phyloP scores from a whole-genome alignment of 176 grass and related monocot genomes.

The Panicum miliaceum region DNA sequence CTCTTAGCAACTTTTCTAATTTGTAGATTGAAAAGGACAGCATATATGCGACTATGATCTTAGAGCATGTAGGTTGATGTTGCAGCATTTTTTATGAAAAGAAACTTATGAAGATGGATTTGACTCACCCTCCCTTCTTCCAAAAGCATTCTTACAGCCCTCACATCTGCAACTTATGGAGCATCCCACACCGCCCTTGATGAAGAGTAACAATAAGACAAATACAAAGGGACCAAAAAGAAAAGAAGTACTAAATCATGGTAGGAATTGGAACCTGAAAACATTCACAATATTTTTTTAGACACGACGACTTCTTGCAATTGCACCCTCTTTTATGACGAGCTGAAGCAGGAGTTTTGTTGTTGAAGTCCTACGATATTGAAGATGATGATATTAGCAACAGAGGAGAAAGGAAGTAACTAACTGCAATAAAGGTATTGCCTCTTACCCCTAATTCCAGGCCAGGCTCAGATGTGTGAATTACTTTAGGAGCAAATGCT shows the following conservation, averaged over 20 bases:
- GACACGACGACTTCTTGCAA: conserved; percentile 93
- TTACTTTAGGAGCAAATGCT: conserved; percentile 99
- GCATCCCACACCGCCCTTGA: conserved; percentile 91
- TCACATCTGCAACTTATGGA: conserved; percentile 91
- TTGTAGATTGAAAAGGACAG: conserved; percentile 3
- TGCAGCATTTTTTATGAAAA: neutral
- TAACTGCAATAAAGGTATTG: conserved; percentile 12
- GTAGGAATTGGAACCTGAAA: conserved; percentile 71
- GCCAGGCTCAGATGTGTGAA: conserved; percentile 67
- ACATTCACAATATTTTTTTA: conserved; percentile 99
- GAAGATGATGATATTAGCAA: conserved; percentile 39
- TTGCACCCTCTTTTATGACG: conserved; percentile 99
- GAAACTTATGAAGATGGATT: conserved; percentile 38
- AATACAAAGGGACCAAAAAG: conserved; percentile 23
- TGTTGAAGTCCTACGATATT: conserved; percentile 67
- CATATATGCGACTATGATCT: conserved; percentile 29
- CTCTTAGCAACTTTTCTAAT: conserved; percentile 11
- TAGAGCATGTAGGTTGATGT: conserved; percentile 25
- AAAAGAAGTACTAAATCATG: conserved; percentile 34
- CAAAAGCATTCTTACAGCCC: conserved; percentile 95
- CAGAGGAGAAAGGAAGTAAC: conserved; percentile 28
- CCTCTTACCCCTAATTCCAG: conserved; percentile 74
- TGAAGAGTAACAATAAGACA: conserved; percentile 52
- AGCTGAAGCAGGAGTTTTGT: conserved; percentile 96
- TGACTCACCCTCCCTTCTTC: conserved; percentile 80